Evolutionary conservation across 2,329 filamentous ascomycete species (phyloP).

Genomic region (Penicillium sp.): DNA sequence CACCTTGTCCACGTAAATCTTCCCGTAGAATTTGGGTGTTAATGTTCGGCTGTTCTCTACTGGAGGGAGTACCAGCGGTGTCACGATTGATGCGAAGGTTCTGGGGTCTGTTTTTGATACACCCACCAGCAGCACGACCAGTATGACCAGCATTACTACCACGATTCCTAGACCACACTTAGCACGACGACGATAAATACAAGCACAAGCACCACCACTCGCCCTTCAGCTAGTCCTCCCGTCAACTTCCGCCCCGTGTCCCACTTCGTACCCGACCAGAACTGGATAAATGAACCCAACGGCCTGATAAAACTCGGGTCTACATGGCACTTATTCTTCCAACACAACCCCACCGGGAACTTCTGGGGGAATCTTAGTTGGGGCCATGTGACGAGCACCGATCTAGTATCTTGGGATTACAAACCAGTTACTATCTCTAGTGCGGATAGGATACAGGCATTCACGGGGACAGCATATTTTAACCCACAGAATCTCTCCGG

Average conservation of each 20-base stretch:
- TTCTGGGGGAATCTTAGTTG: conserved; percentile 32
- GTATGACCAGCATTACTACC: no score
- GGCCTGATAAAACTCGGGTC: conserved; percentile 21
- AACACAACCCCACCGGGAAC: conserved; percentile 28
- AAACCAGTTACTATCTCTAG: conserved; percentile 64
- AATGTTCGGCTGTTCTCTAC: not conserved
- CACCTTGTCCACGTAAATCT: conserved; percentile 33
- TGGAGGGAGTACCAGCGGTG: not conserved
- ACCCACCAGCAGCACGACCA: no score
- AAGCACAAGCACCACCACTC: no score
- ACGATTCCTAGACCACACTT: no score
- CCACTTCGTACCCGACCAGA: conserved; percentile 20
- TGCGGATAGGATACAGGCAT: conserved; percentile 20
- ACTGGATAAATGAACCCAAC: conserved; percentile 33
- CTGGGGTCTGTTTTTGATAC: no score
- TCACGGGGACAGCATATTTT: not conserved
- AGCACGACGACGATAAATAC: no score
- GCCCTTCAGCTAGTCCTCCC: no score
- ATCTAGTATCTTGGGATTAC: conserved; percentile 61
- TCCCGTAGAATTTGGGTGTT: conserved; percentile 24
- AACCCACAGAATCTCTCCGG: not conserved
- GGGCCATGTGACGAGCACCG: conserved; percentile 32
- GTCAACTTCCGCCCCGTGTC: conserved; percentile 20
- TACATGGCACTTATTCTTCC: conserved; percentile 28
- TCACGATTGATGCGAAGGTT: not conserved